Evolutionary conservation across 768 basidiomycete species (phyloP), one percentile per base, ranked within the genome.

Genomic region (Mycena leptocephala): DNA sequence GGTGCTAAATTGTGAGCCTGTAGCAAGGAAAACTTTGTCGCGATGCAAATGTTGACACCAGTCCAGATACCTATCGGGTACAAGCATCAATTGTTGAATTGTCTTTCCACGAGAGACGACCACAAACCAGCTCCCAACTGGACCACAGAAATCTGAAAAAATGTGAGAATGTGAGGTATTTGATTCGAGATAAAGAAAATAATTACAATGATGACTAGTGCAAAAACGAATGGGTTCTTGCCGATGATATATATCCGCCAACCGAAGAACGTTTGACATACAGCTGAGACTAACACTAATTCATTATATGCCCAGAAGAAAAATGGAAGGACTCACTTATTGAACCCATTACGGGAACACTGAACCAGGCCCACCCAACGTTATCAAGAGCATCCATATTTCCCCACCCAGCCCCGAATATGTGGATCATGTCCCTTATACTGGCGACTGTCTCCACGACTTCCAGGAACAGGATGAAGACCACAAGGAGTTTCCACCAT

Each of bases 341-440:
- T 6, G 70, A 14, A 6, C 70, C 70, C 64, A 78, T 64, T 35
- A 72, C 64, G 13, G 72, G 72, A 14, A 67, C 48, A 14, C 46
- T 61, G n/a, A 72, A 59, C 74, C 74, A 78, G 3, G 70, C 70
- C 68, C 69, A 67, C 7, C 77, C 77, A 13, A 78, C 74, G 2
- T 59, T 33, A 30, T 72, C 65, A 1, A 78, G 59, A 4, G n/a
- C 64, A 3, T 75, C 56, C n/a, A 28, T 24, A 20, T 59, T 51
- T 43, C 77, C 77, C 69, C 69, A 78, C 10, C 70, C 74, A 2
- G 33, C n/a, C 0, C 74, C 77, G 33, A 78, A 78, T 3, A 64
- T 37, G 1, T 30, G 35, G 14, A 69, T 11, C 62, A 56, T 67
- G 32, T 78, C 69, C 7, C 39, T 56, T 8, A 26, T 14, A 20